Evolutionary conservation across 2,329 filamentous ascomycete genomes (phyloP), one percentile per base, ranked within the genome.

Genomic region (Geosmithia morbida): DNA sequence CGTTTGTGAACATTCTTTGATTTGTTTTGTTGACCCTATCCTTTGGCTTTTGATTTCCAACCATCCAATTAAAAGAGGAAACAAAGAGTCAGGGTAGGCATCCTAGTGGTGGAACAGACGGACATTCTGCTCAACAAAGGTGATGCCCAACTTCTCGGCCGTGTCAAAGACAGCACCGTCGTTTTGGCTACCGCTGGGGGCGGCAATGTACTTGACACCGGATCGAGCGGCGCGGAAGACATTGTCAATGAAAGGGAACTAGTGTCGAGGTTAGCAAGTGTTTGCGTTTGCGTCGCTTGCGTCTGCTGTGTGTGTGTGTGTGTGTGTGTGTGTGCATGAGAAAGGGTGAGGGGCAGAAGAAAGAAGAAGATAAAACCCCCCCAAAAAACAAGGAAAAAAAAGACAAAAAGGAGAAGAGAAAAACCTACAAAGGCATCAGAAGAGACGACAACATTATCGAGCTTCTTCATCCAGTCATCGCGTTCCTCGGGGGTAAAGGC

Each of bases 211-310:
- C 72, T 94, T 97, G 61, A 80, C 88, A 45, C 92, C 92, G 19
- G 87, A 94, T 58, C 87, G 78, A 52, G 79, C 81, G 46, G 88
- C 86, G 55, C 92, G 81, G 79, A 94, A 96, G 54, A 98, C 85
- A 59, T 98, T 98, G 73, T 98, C 92, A 59, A 87, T 87, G 69
- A 98, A 98, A 55, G 92, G 92, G 79, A 98, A 98, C 85, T 87
- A 50, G 41, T 7, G 22, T 26, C 8, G 4, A 26, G 26, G 52
- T 65, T 56, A 64, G 60, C 46, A 44, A 18, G 43, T 17, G 43
- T 11, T 30, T 54, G 30, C 13, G 7, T 45, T 20, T 22, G 30
- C n/a, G 18, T n/a, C n/a, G n/a, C n/a, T n/a, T n/a, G n/a, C n/a
- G n/a, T n/a, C n/a, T n/a, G n/a, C n/a, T n/a, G n/a, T n/a, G n/a